These are phyloP conservation scores for Penicillium sp. DNA, from an alignment of 2,329 filamentous ascomycete species.

Conservation along the genomic window DNA sequence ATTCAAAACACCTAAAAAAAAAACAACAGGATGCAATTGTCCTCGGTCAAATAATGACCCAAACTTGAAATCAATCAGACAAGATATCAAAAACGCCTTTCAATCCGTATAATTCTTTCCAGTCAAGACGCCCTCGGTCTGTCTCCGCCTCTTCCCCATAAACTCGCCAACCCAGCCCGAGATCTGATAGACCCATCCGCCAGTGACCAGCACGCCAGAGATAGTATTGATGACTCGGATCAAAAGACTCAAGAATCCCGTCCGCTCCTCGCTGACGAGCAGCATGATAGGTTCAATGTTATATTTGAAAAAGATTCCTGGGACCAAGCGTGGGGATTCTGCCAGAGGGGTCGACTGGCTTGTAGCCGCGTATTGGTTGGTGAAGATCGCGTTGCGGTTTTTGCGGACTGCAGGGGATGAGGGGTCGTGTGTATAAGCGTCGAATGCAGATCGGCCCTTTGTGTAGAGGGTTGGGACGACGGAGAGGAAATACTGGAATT, in stretches of 20 bases:
- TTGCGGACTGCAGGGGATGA: constrained; percentile 25
- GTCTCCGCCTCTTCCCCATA: constrained; percentile 39
- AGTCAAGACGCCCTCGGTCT: constrained; percentile 45
- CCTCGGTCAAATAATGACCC: too few relatives aligned
- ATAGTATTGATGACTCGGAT: constrained; percentile 86
- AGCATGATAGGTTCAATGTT: constrained; percentile 95
- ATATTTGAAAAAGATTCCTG: constrained; percentile 96
- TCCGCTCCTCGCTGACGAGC: constrained; percentile 74
- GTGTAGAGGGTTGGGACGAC: constrained; percentile 93
- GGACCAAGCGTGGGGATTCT: constrained; percentile 59
- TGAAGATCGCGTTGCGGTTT: constrained; percentile 55
- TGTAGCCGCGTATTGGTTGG: constrained; percentile 97
- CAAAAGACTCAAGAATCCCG: constrained; percentile 65
- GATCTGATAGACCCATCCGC: constrained; percentile 87
- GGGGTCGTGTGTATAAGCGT: constrained; percentile 37
- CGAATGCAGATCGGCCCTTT: constrained; percentile 43
- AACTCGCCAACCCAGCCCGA: constrained; percentile 63
- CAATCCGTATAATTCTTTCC: constrained; percentile 34
- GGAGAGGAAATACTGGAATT: constrained; percentile 96
- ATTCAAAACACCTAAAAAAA: constrained; percentile 1
- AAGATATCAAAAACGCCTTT: constrained; percentile 8
- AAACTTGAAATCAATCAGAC: neutral
- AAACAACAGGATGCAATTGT: constrained; percentile 1
- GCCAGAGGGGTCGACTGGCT: constrained; percentile 64
- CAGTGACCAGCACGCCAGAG: constrained; percentile 83